Percentiles rank a stretch among this genome's conserved stretches.
These are phyloP conservation scores for Eudorina sp. DNA, from an alignment of 139 green algal species.

Conservation along the genomic window DNA sequence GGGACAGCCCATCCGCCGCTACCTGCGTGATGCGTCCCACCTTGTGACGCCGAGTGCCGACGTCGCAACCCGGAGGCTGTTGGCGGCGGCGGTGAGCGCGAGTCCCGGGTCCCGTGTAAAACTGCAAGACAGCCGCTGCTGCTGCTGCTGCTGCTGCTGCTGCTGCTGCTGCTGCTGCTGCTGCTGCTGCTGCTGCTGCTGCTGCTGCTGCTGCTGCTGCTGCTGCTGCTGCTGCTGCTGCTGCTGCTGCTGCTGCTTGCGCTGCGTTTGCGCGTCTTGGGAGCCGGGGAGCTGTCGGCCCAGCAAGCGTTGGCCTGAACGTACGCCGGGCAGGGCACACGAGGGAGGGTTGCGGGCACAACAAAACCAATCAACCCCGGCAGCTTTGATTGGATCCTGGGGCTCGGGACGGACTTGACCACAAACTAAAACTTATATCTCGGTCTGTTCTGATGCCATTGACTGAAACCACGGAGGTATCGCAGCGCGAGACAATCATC, in stretches of 20 bases:
- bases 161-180: not conserved
- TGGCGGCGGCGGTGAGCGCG: not conserved
- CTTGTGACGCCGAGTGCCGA: not conserved
- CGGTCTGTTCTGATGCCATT: too few species aligned
- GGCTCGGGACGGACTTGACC: too few species aligned
- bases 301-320: too few species aligned
- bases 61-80: not conserved
- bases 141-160: not conserved
- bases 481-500: too few species aligned
- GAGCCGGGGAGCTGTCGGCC: not conserved
- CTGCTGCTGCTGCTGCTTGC: not conserved
- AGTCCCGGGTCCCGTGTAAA: conserved; percentile 19
- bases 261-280: too few species aligned
- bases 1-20: not conserved
- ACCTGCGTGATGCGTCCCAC: not conserved
- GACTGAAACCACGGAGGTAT: too few species aligned
- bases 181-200: not conserved
- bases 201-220: too few species aligned
- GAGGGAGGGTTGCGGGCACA: too few species aligned
- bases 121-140: not conserved
- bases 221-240: not conserved
- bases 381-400: too few species aligned
- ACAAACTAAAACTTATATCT: too few species aligned
- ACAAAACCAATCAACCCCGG: too few species aligned
- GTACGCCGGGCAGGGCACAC: too few species aligned